These are phyloP conservation scores for Pseudopithomyces chartarum DNA, from an alignment of 2,329 filamentous ascomycete genomes.

Conservation along the genomic window DNA sequence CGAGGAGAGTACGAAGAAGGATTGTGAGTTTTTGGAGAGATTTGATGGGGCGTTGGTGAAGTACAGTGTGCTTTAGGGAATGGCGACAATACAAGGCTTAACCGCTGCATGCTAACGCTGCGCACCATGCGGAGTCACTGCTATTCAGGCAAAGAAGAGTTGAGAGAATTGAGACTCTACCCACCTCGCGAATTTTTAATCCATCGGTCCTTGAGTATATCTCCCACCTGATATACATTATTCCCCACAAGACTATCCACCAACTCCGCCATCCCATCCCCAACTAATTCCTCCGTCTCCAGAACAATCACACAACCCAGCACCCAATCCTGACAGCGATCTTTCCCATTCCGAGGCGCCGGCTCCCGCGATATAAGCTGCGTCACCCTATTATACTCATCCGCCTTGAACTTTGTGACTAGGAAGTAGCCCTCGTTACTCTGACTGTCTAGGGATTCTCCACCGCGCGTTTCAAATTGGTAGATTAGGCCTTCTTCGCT, in stretches of 20 bases:
- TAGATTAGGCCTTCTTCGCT: neutral
- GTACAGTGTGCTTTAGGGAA: slow-evolving; percentile 5
- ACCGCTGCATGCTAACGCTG: too few relatives aligned
- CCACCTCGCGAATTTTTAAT: neutral
- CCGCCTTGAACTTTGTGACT: neutral
- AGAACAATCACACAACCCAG: neutral
- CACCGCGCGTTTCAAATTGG: neutral
- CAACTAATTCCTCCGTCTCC: neutral
- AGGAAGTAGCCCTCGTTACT: neutral
- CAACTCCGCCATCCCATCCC: neutral
- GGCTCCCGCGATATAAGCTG: neutral
- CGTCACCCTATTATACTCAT: neutral
- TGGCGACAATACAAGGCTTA: neutral
- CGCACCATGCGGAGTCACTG: too few relatives aligned
- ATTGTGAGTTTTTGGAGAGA: slow-evolving; percentile 8
- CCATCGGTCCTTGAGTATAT: neutral
- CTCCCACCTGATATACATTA: neutral
- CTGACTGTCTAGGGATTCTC: neutral
- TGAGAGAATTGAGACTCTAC: neutral
- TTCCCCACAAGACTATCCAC: neutral
- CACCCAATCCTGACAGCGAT: neutral
- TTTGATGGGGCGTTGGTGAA: slow-evolving; percentile 1
- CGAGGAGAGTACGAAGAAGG: slow-evolving; percentile 4
- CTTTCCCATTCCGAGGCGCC: neutral
- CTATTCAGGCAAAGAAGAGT: neutral